Percentiles rank a stretch among this genome's conserved stretches.
Evolutionary conservation across 2,329 filamentous ascomycete genomes (phyloP).

Genomic region (Basipetospora chlamydospora): DNA sequence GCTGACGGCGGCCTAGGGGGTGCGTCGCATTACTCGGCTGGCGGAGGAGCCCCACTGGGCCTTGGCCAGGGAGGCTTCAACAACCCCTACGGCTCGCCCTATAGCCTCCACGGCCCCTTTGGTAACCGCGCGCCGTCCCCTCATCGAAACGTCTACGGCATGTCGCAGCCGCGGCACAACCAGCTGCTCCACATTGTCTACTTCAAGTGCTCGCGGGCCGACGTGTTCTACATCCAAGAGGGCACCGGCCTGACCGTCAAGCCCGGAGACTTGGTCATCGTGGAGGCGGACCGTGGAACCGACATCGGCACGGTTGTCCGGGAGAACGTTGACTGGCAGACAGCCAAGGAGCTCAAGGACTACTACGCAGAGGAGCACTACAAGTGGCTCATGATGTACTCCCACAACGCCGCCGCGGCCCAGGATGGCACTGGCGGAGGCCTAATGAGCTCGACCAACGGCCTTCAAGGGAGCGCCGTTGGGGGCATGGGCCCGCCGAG

Average conservation of each 20-base stretch:
- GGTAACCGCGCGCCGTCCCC: constrained; percentile 39
- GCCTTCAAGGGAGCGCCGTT: constrained; percentile 54
- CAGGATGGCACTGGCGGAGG: constrained; percentile 47
- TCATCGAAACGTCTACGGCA: constrained; percentile 45
- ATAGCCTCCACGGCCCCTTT: constrained; percentile 28
- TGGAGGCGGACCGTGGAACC: constrained; percentile 90
- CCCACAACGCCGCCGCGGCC: constrained; percentile 54
- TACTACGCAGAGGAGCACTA: constrained; percentile 92
- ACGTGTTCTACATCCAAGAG: constrained; percentile 95
- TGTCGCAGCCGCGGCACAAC: constrained; percentile 46
- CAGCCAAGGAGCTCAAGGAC: constrained; percentile 78
- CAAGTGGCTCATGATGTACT: constrained; percentile 98
- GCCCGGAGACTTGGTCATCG: constrained; percentile 86
- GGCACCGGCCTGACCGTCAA: constrained; percentile 85
- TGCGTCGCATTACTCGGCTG: constrained; percentile 2
- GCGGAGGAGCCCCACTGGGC: background rate
- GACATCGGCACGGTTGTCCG: constrained; percentile 87
- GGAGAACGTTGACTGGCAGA: constrained; percentile 75
- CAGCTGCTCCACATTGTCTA: constrained; percentile 77
- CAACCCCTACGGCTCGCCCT: constrained; percentile 31
- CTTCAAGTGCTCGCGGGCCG: constrained; percentile 91
- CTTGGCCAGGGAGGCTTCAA: constrained; percentile 12
- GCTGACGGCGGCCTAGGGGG: background rate
- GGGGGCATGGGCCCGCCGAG: constrained; percentile 65
- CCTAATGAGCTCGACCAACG: constrained; percentile 47